Base-by-base conservation (phyloP, 805 yeast genomes). In the Tetrapisispora fleetii region DNA sequence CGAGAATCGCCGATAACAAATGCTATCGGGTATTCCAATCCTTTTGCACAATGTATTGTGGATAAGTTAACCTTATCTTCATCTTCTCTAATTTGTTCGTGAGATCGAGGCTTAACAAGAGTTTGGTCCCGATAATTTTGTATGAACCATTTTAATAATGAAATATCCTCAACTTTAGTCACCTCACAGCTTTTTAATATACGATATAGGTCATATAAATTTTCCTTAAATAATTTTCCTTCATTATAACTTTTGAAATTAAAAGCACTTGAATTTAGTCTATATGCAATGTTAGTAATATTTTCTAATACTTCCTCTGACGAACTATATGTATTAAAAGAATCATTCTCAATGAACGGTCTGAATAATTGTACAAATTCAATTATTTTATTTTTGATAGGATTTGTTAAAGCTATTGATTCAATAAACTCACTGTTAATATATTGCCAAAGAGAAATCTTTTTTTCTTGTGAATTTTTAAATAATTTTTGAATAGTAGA, bases 21-120 rank as follows among this genome's bases (percentile, higher is more conserved):
- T 1, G 81, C 87, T 13, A 82, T 69, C 0, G 89, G 88, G 55
- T 79, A 83, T 52, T 84, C 89, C 4, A 83, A 61, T 0, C 93
- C 91, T 55, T 85, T 85, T 1, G 90, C 79, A 0, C 85, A 72
- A 61, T 85, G 91, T 1, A 85, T 76, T 0, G 91, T 85, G 0
- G 88, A 79, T 1, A 83, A 54, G 45, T 78, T 79, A 7, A 83
- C 66, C 17, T 70, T 59, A 37, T 58, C 58, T 11, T 9, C 22
- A 11, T 16, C 9, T 14, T 13, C 28, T 14, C 37, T 18, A 17
- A 17, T 19, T 30, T 2, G 16, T 7, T 2, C 8, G 13, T 32
- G 4, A 14, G 36, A 5, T n/a, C 53, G 48, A 37, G 55, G 55
- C 10, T 42, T 48, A 17, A 47, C 28, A 5, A 48, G 35, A 37